These are phyloP conservation scores for Cokeromyces recurvatus DNA, from an alignment of 371 early-diverging fungal species.

Conservation along the genomic window DNA sequence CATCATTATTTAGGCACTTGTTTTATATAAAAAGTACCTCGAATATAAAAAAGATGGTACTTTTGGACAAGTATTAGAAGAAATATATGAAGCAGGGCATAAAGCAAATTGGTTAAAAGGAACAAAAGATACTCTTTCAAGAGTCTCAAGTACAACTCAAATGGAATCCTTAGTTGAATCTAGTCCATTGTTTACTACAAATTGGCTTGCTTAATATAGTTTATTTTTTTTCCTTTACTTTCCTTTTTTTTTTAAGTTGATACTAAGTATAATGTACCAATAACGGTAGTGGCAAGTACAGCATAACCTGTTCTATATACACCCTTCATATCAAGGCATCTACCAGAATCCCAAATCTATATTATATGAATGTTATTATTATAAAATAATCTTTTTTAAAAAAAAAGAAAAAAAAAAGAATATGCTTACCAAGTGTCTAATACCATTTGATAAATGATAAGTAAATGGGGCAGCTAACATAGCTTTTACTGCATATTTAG, in stretches of 20 bases:
- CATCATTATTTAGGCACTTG: conserved; percentile 65
- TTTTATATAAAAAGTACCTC: conserved; percentile 75
- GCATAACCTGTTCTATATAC: conserved; percentile 72
- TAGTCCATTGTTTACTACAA: conserved; percentile 9
- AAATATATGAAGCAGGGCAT: conserved; percentile 79
- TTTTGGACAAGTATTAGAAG: conserved; percentile 73
- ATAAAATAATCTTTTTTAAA: neutral
- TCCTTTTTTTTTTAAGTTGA: conserved; percentile 21
- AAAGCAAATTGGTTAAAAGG: conserved; percentile 57
- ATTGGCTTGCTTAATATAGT: conserved; percentile 10
- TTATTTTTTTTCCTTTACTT: neutral
- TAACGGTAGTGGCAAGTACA: conserved; percentile 54
- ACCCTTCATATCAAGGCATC: conserved; percentile 55
- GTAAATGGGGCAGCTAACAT: conserved; percentile 60
- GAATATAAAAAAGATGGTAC: conserved; percentile 58
- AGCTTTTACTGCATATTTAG: conserved; percentile 8
- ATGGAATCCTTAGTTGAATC: conserved; percentile 6
- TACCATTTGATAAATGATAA: conserved; percentile 75
- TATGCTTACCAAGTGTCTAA: conserved; percentile 68
- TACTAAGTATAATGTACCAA: conserved; percentile 41
- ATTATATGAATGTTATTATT: neutral
- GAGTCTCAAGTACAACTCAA: conserved; percentile 17
- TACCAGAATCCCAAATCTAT: conserved; percentile 75
- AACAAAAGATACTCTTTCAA: conserved; percentile 20
- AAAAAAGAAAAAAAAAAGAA: too few relatives aligned